These are phyloP conservation scores for Cucurbita moschata DNA, from an alignment of 306 rosid species.

Conservation along the genomic window DNA sequence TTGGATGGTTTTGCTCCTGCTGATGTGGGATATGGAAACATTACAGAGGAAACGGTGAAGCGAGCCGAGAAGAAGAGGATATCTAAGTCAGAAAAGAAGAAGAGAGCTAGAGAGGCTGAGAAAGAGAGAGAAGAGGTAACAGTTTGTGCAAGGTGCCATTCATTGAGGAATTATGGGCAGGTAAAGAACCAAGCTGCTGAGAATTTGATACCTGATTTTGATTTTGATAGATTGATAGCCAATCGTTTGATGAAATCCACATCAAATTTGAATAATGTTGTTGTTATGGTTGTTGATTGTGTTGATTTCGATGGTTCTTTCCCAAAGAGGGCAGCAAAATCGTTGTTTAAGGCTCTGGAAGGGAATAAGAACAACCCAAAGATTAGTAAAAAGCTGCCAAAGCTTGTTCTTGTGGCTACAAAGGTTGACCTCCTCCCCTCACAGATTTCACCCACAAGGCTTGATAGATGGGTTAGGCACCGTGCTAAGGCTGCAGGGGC, in stretches of 20 bases:
- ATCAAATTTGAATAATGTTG: constrained; percentile 48
- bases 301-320: constrained; percentile 92
- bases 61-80: constrained; percentile 52
- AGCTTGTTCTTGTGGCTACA: constrained; percentile 86
- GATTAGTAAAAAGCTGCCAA: constrained; percentile 47
- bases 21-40: constrained; percentile 79
- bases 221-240: constrained; percentile 67
- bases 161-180: constrained; percentile 77
- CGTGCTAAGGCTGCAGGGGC: constrained; percentile 71
- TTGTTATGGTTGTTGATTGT: constrained; percentile 89
- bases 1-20: constrained; percentile 63
- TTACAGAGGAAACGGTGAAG: constrained; percentile 46
- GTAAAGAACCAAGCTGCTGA: constrained; percentile 73
- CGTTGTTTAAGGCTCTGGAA: constrained; percentile 56
- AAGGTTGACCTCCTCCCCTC: constrained; percentile 86
- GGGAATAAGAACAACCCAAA: constrained; percentile 31
- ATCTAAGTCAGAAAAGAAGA: constrained; percentile 69
- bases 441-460: constrained; percentile 72
- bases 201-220: constrained; percentile 89
- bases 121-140: constrained; percentile 80
- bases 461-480: constrained; percentile 81
- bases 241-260: constrained; percentile 59
- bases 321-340: constrained; percentile 60
- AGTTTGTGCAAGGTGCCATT: constrained; percentile 85
- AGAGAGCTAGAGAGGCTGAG: constrained; percentile 50